Percentiles rank a stretch among this genome's conserved stretches.
phyloP scores from a whole-genome alignment of 306 rosid genomes.

The Prunus davidiana region DNA sequence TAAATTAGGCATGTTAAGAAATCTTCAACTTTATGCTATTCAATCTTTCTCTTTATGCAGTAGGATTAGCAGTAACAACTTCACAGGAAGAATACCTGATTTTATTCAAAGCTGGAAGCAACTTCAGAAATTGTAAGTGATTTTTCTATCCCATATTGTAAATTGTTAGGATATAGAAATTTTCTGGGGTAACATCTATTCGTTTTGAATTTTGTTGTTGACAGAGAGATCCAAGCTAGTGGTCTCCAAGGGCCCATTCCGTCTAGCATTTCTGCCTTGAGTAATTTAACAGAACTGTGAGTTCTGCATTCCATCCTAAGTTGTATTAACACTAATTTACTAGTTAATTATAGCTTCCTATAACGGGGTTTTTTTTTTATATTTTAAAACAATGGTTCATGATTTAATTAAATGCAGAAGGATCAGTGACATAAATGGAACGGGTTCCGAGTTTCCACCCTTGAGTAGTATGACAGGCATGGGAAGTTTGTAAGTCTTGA shows the following conservation, averaged over 20 bases:
- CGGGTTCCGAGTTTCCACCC: slow-evolving; percentile 11
- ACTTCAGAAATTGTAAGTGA: slow-evolving; percentile 19
- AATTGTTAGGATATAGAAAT: not conserved
- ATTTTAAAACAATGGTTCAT: not conserved
- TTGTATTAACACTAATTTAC: not conserved
- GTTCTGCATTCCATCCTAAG: slow-evolving; percentile 3
- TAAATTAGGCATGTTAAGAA: not conserved
- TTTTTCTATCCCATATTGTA: not conserved
- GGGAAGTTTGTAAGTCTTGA: slow-evolving; percentile 9
- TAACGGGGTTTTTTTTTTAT: no score
- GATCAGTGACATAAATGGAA: slow-evolving; percentile 25
- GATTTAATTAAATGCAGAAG: slow-evolving; percentile 18
- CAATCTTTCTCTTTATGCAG: not conserved
- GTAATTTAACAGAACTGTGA: slow-evolving; percentile 22
- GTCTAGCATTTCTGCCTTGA: slow-evolving; percentile 19
- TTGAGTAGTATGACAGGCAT: slow-evolving; percentile 8
- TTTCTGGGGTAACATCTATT: not conserved
- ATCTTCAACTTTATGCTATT: not conserved
- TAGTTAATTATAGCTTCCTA: not conserved
- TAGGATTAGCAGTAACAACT: slow-evolving; percentile 34
- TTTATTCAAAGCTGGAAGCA: slow-evolving; percentile 15
- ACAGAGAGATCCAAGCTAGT: slow-evolving; percentile 36
- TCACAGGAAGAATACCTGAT: slow-evolving; percentile 24
- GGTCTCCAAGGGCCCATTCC: slow-evolving; percentile 34
- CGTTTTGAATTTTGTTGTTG: not conserved